A percentile compares a stretch with the other conserved stretches of the same genome.
Conservation (phyloP, 208 protist species). For the Acanthamoeba triangularis region DNA sequence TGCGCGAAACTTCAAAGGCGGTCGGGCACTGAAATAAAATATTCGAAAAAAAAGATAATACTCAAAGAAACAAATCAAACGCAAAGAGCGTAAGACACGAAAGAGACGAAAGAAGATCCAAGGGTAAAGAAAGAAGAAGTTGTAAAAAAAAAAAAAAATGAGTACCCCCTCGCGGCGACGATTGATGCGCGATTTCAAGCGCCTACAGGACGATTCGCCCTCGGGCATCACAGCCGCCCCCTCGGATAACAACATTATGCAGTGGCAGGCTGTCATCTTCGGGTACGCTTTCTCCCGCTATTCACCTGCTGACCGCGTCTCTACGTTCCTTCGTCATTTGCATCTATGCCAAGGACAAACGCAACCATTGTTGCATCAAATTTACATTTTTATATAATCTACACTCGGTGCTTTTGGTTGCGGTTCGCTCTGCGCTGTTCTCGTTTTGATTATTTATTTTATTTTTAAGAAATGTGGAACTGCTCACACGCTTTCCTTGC, state of each 20-base stretch:
- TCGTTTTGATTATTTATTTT: slow-evolving; percentile 11
- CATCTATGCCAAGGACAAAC: too few relatives aligned
- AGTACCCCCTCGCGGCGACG: slow-evolving; percentile 89
- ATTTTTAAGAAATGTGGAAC: not conserved
- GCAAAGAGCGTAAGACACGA: too few relatives aligned
- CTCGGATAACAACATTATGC: slow-evolving; percentile 95
- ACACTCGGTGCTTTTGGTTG: too few relatives aligned
- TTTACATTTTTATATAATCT: not conserved
- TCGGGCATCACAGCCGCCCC: slow-evolving; percentile 94
- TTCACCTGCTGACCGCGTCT: too few relatives aligned
- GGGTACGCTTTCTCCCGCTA: slow-evolving; percentile 83
- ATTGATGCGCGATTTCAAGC: slow-evolving; percentile 96
- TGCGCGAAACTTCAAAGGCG: too few relatives aligned
- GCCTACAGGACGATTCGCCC: slow-evolving; percentile 94
- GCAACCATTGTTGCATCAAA: not conserved
- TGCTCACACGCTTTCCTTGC: not conserved
- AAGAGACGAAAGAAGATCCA: not conserved
- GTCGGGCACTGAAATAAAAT: too few relatives aligned
- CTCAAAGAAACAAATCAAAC: too few relatives aligned
- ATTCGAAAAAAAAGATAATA: too few relatives aligned
- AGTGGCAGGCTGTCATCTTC: slow-evolving; percentile 96
- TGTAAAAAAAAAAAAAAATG: slow-evolving; percentile 51
- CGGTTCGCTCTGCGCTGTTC: not conserved
- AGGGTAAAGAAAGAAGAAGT: not conserved
- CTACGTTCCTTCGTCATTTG: too few relatives aligned